Percentiles rank a stretch among this genome's conserved stretches.
Conservation (phyloP, 169 alveolate genomes). For the Eimeria maxima region DNA sequence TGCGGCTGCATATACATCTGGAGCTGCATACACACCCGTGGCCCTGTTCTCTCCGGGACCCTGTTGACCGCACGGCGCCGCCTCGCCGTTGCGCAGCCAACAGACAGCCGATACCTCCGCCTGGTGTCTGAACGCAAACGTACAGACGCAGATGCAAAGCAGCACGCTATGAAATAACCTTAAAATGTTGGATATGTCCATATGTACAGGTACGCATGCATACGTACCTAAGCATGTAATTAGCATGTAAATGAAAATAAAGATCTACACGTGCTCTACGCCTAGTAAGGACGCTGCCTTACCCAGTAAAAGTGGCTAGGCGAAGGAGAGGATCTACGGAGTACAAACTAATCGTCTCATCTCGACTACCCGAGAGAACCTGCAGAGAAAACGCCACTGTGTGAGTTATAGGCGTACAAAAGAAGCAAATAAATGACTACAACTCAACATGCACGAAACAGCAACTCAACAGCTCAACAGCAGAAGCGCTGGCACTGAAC, state of each 20-base stretch:
- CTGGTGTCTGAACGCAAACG: conserved; percentile 54
- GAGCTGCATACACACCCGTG: conserved; percentile 41
- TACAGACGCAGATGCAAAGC: too few relatives aligned
- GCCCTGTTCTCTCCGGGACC: neutral
- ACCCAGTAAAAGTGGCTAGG: conserved; percentile 80
- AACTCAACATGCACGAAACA: neutral
- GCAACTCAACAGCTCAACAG: neutral
- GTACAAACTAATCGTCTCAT: conserved; percentile 80
- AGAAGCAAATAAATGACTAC: neutral
- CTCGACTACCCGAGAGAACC: conserved; percentile 79
- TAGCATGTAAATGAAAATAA: neutral
- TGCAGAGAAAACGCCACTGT: neutral
- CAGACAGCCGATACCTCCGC: conserved; percentile 83
- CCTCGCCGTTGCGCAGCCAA: conserved; percentile 80
- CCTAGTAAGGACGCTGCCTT: neutral
- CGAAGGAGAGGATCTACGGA: conserved; percentile 76
- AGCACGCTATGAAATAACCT: neutral
- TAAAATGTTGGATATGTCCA: neutral
- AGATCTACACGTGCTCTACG: neutral
- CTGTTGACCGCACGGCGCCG: conserved; percentile 23
- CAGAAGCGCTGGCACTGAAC: too few relatives aligned
- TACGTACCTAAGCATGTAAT: neutral
- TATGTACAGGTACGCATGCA: neutral
- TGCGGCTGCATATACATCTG: conserved; percentile 17
- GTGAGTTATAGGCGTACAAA: neutral